phyloP scores from a whole-genome alignment of 148 eudicot genomes.

The Linanthus parryae region DNA sequence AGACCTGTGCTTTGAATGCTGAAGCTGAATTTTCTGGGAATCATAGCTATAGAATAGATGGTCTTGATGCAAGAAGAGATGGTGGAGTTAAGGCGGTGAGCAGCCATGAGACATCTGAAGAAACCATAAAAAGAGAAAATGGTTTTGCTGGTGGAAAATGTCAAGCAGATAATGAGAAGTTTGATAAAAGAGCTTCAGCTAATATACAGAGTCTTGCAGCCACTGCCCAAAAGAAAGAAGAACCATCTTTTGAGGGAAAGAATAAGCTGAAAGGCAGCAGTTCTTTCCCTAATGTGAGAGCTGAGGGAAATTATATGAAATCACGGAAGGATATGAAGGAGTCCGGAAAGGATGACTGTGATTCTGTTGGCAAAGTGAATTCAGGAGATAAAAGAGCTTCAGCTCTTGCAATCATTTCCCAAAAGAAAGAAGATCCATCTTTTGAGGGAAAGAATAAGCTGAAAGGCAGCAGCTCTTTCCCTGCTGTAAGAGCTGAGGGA shows the following conservation, averaged over 20 bases:
- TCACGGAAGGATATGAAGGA: constrained; percentile 15
- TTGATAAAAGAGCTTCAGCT: constrained; percentile 9
- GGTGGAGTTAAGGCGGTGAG: constrained; percentile 9
- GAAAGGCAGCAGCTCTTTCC: constrained; percentile 1
- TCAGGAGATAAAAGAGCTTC: too few species aligned
- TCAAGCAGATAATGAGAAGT: constrained; percentile 14
- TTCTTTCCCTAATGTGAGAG: constrained; percentile 8
- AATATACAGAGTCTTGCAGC: constrained; percentile 5
- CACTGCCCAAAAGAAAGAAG: constrained; percentile 14
- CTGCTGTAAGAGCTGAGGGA: constrained; percentile 17
- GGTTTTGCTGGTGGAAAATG: constrained; percentile 5
- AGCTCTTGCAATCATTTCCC: too few species aligned
- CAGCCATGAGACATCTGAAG: neutral
- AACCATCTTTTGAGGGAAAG: constrained; percentile 14
- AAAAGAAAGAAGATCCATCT: too few species aligned
- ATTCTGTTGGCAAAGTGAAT: constrained; percentile 7
- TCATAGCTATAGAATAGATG: constrained; percentile 11
- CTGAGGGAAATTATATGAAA: constrained; percentile 18
- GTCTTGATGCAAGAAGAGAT: constrained; percentile 9
- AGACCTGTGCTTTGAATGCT: constrained; percentile 1
- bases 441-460: too few species aligned
- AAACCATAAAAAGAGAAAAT: constrained; percentile 10
- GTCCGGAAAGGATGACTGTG: neutral
- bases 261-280: constrained; percentile 21
- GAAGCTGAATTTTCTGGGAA: constrained; percentile 12